Base-by-base conservation (phyloP, 352 stramenopile genomes). In the Globisporangium cystogenes region DNA sequence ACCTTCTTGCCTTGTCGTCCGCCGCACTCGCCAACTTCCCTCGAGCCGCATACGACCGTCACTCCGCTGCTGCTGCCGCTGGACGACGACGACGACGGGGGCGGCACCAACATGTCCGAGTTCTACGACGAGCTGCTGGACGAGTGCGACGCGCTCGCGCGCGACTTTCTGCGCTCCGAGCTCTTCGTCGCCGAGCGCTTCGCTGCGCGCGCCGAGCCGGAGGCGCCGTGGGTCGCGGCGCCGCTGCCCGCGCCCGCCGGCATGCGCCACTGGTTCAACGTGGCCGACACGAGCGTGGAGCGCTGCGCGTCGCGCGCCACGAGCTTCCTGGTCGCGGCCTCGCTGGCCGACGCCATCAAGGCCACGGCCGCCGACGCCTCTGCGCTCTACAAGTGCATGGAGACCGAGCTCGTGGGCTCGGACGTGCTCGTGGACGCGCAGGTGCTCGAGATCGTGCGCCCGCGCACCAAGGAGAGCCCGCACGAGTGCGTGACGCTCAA, bases 401-500 rank as follows among this genome's bases (percentile, higher is more conserved):
- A 89, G 64, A 76, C 65, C 12, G 74, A 84, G 27, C 55, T 89
- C 48, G 67, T 82, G 33, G 72, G 74, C 7, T 62, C 70, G 0
- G 71, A 84, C 26, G 43, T 86, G 35, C 63, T 93, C 11, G 68
- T 87, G 26, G 77, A 89, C 53, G 82, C 76, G 6, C 58, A 78
- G 23, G 79, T 92, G 18, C 63, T 93, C 24, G 78, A 90, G 54
- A 84, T 75, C 39, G 64, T 93, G 26, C 66, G 81, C 18, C 67
- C 69, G 41, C 65, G 82, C 14, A 85, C 82, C 16, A 86, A 89
- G 53, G 68, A 86, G 57, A 74, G 58, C 1, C 76, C 76, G 23
- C 78, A 93, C 60, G 72, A 82, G 42, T 93, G 84, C 64, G 65
- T 93, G 21, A 69, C 75, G 2, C 67, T 90, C 59, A 93, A 93